Evolutionary conservation across 495 filamentous ascomycete genomes (phyloP).

Genomic region (Neurospora sp.): DNA sequence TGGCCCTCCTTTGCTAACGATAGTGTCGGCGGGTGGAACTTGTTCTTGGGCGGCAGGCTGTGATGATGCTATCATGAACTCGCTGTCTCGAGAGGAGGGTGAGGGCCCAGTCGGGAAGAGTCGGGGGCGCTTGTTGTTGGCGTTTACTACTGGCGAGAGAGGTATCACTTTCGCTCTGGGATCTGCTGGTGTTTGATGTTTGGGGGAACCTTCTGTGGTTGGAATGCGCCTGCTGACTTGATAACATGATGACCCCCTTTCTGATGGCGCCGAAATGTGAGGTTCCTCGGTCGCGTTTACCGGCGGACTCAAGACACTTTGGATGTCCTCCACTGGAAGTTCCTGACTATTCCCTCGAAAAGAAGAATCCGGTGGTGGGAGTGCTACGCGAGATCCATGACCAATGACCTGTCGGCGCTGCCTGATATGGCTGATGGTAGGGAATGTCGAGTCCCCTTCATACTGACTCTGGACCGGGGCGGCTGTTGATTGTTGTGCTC

Average conservation of each 20-base stretch:
- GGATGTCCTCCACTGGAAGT: not conserved
- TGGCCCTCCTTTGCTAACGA: not conserved
- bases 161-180: constrained; percentile 6
- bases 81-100: not conserved
- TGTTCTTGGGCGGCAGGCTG: not conserved
- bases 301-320: not conserved
- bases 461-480: not conserved
- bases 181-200: not conserved
- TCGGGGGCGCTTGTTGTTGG: not conserved
- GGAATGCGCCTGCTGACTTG: not conserved
- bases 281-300: not conserved
- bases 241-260: not conserved
- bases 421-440: not conserved
- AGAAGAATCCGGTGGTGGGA: not conserved
- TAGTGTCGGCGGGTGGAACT: not conserved
- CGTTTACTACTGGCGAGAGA: constrained; percentile 4
- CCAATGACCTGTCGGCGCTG: not conserved
- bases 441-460: not conserved
- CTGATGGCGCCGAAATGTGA: not conserved
- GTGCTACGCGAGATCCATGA: not conserved
- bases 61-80: not conserved
- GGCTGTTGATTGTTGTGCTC: not conserved
- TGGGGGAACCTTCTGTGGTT: not conserved
- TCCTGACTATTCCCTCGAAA: not conserved
- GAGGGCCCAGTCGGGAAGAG: not conserved